Percentiles rank a stretch among this genome's conserved stretches.
These are phyloP conservation scores for Pyrenochaeta sp. DNA, from an alignment of 2,329 filamentous ascomycete genomes.

Conservation along the genomic window DNA sequence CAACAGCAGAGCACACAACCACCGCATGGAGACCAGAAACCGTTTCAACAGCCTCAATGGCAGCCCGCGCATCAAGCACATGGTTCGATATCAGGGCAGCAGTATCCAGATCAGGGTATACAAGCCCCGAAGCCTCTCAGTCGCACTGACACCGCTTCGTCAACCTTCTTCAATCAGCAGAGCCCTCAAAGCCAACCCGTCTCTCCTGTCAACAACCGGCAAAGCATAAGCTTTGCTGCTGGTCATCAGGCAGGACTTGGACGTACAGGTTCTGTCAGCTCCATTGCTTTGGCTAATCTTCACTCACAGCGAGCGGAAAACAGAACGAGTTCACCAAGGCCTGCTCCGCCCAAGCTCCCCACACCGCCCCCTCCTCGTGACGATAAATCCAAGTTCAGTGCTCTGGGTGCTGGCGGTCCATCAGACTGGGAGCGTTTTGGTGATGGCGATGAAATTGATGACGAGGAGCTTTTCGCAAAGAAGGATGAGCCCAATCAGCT, in stretches of 20 bases:
- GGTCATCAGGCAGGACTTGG: conserved; percentile 23
- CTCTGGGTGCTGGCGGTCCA: conserved; percentile 45
- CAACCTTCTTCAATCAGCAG: conserved; percentile 34
- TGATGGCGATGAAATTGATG: conserved; percentile 43
- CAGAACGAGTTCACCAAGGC: conserved; percentile 36
- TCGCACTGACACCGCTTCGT: conserved; percentile 33
- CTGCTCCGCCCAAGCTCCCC: conserved; percentile 24
- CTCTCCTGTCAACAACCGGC: conserved; percentile 41
- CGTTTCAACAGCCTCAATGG: conserved; percentile 27
- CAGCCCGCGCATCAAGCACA: conserved; percentile 36
- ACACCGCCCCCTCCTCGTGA: conserved; percentile 38
- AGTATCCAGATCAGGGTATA: conserved; percentile 31
- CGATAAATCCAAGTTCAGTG: conserved; percentile 41
- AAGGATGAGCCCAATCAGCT: conserved; percentile 27
- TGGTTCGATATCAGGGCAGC: conserved; percentile 22
- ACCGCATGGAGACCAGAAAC: conserved; percentile 9
- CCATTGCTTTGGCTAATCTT: conserved; percentile 41
- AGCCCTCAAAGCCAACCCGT: conserved; percentile 44
- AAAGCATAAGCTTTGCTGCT: conserved; percentile 35
- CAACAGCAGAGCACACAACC: conserved; percentile 20
- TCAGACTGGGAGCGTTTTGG: conserved; percentile 52
- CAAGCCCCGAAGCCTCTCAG: conserved; percentile 39
- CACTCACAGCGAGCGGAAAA: conserved; percentile 36
- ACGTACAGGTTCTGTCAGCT: conserved; percentile 43
- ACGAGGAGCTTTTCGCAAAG: conserved; percentile 46